A percentile compares a stretch with the other conserved stretches of the same genome.
phyloP scores from a whole-genome alignment of 139 green algal species.

The Pleodorina starrii region DNA sequence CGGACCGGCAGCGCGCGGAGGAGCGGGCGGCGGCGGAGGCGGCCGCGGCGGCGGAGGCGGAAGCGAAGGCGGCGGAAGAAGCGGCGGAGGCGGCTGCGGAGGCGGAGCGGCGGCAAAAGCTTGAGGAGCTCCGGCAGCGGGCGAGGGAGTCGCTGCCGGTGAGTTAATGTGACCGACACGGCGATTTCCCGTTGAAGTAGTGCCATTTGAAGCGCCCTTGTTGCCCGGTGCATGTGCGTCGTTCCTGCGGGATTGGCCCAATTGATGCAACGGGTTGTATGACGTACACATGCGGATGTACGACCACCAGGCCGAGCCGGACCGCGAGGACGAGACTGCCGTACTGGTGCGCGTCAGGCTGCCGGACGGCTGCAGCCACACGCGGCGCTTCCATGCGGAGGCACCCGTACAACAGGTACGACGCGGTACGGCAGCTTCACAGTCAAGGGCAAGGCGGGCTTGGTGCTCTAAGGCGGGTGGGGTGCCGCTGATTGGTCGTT shows the following conservation, averaged over 20 bases:
- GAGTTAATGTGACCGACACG: too few relatives aligned
- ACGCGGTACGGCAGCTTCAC: background rate
- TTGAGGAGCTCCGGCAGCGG: background rate
- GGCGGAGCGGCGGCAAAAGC: background rate
- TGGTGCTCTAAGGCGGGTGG: too few relatives aligned
- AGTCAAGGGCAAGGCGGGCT: too few relatives aligned
- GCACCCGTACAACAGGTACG: conserved; percentile 23
- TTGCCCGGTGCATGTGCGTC: too few relatives aligned
- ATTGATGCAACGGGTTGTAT: too few relatives aligned
- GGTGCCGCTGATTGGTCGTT: too few relatives aligned
- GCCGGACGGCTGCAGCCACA: conserved; percentile 40
- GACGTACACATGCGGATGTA: too few relatives aligned
- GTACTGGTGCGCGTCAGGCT: conserved; percentile 43
- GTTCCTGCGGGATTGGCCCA: too few relatives aligned
- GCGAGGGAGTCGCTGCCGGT: background rate
- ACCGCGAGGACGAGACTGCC: background rate
- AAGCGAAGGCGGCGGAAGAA: background rate
- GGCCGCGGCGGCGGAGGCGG: background rate
- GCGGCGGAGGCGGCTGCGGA: background rate
- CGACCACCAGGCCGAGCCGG: conserved; percentile 19
- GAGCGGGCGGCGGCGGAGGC: background rate
- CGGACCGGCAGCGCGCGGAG: conserved; percentile 7
- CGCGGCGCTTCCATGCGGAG: background rate
- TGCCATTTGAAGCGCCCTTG: too few relatives aligned
- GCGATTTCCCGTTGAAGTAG: too few relatives aligned